Evolutionary conservation across 306 rosid genomes (phyloP), one percentile per base, ranked within the genome.

Genomic region (Cucurbita maxima): DNA sequence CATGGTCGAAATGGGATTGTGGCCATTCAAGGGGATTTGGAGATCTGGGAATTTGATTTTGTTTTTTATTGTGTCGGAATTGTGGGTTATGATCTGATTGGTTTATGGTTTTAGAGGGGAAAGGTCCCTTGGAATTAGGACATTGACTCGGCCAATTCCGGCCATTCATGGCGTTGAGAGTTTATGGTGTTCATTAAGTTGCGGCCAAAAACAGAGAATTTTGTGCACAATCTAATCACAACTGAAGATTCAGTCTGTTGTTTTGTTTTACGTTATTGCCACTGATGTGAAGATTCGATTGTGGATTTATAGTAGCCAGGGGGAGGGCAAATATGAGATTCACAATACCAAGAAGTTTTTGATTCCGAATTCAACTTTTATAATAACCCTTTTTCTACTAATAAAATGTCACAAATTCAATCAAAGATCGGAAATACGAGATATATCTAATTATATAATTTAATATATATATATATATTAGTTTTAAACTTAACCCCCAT

Each of bases 21-120:
- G 51, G 66, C 55, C 66, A 80, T 82, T 79, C 59, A 25, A 50
- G 61, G 69, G 25, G 30, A 4, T 50, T 14, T 5, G 15, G 54
- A 50, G 56, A 5, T 55, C 19, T 5, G 12, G 30, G 58, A 19
- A 54, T 54, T 18, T 18, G 58, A 54, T n/a, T 54, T 54, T 22
- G 36, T 2, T 30, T 30, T 30, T 30, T 2, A 20, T 20, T 56
- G 0, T 10, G 61, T 34, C 6, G 44, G 44, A 10, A 54, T 51
- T 5, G 7, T 63, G 45, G 67, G 20, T 62, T 15, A 14, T 8
- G 75, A 61, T 52, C 16, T 8, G 75, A 61, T 52, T 16, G 19
- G 71, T 41, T 30, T 13, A 50, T 50, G 54, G 54, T 50, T 4
- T 14, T 14, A 14, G 75, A 61, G 76, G 58, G 13, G 30, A 14